These are phyloP conservation scores for Talaromyces albobiverticillius DNA, from an alignment of 2,329 filamentous ascomycete genomes.

Conservation along the genomic window DNA sequence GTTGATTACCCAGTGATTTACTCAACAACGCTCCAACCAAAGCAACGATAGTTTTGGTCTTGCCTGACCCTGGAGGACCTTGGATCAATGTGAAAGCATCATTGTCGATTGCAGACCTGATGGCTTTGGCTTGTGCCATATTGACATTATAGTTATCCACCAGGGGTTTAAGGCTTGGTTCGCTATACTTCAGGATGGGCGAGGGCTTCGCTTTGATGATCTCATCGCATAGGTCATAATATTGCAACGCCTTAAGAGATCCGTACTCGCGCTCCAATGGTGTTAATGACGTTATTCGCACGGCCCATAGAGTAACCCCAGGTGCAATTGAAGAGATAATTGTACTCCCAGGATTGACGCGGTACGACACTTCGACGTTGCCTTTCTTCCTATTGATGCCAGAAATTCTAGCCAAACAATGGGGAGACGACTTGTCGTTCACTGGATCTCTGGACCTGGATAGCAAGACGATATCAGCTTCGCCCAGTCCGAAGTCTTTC, in stretches of 20 bases:
- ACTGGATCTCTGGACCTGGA: constrained; percentile 72
- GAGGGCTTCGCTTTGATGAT: constrained; percentile 87
- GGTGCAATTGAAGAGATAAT: constrained; percentile 66
- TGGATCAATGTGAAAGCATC: constrained; percentile 97
- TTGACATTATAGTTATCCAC: constrained; percentile 82
- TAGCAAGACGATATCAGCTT: constrained; percentile 86
- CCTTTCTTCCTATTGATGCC: constrained; percentile 77
- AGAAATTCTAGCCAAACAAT: constrained; percentile 83
- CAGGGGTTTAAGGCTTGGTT: constrained; percentile 66
- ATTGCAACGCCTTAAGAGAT: constrained; percentile 83
- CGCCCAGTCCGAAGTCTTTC: constrained; percentile 69
- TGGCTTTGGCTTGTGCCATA: constrained; percentile 81
- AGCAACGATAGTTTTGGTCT: constrained; percentile 96
- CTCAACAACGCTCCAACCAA: constrained; percentile 87
- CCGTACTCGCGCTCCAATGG: constrained; percentile 95
- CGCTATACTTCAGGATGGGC: constrained; percentile 75
- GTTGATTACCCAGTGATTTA: constrained; percentile 49
- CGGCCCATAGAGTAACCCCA: constrained; percentile 66
- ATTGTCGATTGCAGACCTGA: constrained; percentile 88
- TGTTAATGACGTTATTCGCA: constrained; percentile 88
- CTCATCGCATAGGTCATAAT: constrained; percentile 94
- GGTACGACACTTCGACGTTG: constrained; percentile 79
- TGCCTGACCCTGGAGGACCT: constrained; percentile 92
- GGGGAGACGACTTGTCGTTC: constrained; percentile 61
- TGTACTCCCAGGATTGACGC: constrained; percentile 66